Evolutionary conservation across 306 rosid species (phyloP).

Genomic region (Quercus parvula): DNA sequence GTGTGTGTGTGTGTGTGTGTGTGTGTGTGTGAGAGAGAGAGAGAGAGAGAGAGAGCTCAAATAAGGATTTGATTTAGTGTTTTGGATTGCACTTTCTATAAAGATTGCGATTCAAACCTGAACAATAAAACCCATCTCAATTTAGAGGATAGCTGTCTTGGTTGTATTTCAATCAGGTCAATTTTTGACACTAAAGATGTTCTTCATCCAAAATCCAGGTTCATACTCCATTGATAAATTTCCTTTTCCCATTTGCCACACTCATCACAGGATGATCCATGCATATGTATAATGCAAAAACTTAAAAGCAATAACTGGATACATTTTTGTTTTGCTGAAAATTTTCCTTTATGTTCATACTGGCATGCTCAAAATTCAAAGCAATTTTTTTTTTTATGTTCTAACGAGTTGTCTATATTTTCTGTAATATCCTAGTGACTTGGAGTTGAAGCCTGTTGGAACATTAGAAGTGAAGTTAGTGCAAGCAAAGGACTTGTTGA

Average conservation of each 20-base stretch:
- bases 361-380: neutral
- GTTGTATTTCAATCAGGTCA: slow-evolving; percentile 1
- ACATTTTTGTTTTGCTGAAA: neutral
- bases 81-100: neutral
- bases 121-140: neutral
- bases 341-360: neutral
- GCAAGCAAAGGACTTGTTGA: slow-evolving; percentile 73
- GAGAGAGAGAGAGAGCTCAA: neutral
- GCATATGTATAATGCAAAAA: neutral
- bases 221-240: neutral
- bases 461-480: slow-evolving; percentile 84
- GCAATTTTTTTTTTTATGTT: neutral
- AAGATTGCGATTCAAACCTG: neutral
- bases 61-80: neutral
- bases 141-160: neutral
- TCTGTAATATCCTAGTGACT: slow-evolving; percentile 45
- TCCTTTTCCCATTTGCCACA: neutral
- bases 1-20: too few relatives aligned
- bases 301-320: neutral
- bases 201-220: neutral
- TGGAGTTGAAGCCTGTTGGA: slow-evolving; percentile 81
- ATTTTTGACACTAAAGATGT: neutral
- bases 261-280: neutral
- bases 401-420: slow-evolving; percentile 12
- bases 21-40: too few relatives aligned